Conservation (phyloP, 164 flowering plant genomes). For the Vitis cinerea region DNA sequence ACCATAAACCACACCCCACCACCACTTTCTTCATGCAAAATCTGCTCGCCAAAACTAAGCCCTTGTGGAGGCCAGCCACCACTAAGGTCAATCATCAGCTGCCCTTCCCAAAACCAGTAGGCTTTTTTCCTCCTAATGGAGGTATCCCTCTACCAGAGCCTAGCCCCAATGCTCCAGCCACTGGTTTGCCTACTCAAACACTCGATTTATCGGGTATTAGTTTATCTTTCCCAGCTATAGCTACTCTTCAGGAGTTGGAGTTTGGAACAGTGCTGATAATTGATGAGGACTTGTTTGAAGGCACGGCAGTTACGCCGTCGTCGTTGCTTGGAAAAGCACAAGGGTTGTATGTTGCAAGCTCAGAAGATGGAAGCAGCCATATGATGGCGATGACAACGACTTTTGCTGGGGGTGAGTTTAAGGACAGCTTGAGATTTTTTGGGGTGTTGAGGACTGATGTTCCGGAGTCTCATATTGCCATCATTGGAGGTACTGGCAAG, state of each 20-base stretch:
- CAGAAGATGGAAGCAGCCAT: slow-evolving; percentile 43
- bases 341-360: slow-evolving; percentile 46
- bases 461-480: slow-evolving; percentile 49
- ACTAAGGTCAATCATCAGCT: slow-evolving; percentile 16
- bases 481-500: slow-evolving; percentile 64
- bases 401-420: slow-evolving; percentile 21
- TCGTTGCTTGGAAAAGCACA: slow-evolving; percentile 45
- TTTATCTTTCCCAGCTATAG: slow-evolving; percentile 26
- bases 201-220: slow-evolving; percentile 20
- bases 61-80: slow-evolving; percentile 14
- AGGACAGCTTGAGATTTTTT: slow-evolving; percentile 48
- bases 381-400: slow-evolving; percentile 49
- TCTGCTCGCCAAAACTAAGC: slow-evolving; percentile 14
- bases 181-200: slow-evolving; percentile 21
- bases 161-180: slow-evolving; percentile 7
- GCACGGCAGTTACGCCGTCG: slow-evolving; percentile 9
- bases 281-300: slow-evolving; percentile 24
- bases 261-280: slow-evolving; percentile 29
- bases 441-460: slow-evolving; percentile 43
- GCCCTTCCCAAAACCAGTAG: slow-evolving; percentile 34
- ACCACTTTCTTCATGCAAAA: slow-evolving; percentile 33
- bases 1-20: slow-evolving; percentile 14
- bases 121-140: slow-evolving; percentile 27
- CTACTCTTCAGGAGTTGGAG: slow-evolving; percentile 36
- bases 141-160: slow-evolving; percentile 28